These are phyloP conservation scores for Neopestalotiopsis sp. DNA, from an alignment of 2,329 filamentous ascomycete species.

Conservation along the genomic window DNA sequence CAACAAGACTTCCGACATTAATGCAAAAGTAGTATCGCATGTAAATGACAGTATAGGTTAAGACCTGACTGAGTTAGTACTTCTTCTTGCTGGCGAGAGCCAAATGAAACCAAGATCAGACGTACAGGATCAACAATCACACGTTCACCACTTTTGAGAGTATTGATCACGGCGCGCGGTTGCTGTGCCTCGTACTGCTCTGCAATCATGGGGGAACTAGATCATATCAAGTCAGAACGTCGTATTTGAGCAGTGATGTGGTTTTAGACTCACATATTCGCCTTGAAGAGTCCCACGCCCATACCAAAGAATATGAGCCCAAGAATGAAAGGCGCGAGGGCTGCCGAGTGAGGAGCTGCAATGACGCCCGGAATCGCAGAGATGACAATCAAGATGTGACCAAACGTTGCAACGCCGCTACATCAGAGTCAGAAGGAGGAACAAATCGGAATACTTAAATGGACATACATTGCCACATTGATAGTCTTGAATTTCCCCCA, in stretches of 20 bases:
- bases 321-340: slow-evolving; percentile 61
- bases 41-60: slow-evolving; percentile 50
- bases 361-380: slow-evolving; percentile 65
- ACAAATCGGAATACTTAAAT: background rate
- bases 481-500: slow-evolving; percentile 69
- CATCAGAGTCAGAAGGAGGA: background rate
- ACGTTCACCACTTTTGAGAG: slow-evolving; percentile 57
- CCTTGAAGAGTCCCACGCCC: slow-evolving; percentile 71
- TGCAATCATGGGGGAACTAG: slow-evolving; percentile 58
- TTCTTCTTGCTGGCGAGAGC: background rate
- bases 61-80: background rate
- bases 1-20: slow-evolving; percentile 68
- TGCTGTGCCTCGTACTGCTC: slow-evolving; percentile 59
- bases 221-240: background rate
- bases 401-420: slow-evolving; percentile 54
- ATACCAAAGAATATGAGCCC: slow-evolving; percentile 67
- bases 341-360: slow-evolving; percentile 48
- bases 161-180: slow-evolving; percentile 55
- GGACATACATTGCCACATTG: slow-evolving; percentile 57
- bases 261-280: slow-evolving; percentile 56
- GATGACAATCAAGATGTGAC: slow-evolving; percentile 64
- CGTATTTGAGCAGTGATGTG: background rate
- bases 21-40: slow-evolving; percentile 73
- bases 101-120: background rate
- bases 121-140: slow-evolving; percentile 64